A percentile compares a stretch with the other conserved stretches of the same genome.
Conservation (phyloP, 495 filamentous ascomycete genomes). For the Zalerion maritima region DNA sequence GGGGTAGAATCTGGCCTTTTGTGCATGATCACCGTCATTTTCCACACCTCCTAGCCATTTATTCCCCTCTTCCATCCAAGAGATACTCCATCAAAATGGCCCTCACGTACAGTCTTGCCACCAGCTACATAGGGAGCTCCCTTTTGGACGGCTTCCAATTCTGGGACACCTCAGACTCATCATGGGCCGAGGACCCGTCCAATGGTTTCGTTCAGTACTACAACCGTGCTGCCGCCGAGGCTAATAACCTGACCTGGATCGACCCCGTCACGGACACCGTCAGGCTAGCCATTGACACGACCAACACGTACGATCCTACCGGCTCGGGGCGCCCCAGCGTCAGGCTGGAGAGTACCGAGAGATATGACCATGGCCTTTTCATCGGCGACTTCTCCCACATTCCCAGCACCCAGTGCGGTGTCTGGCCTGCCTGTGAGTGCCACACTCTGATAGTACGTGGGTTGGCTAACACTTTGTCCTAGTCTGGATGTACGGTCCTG, state of each 20-base stretch:
- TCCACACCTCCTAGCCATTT: too few species aligned
- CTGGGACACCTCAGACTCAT: conserved; percentile 3
- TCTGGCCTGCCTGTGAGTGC: conserved; percentile 48
- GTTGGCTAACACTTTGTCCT: conserved; percentile 4
- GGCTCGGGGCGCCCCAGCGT: conserved; percentile 46
- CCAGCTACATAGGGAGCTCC: conserved; percentile 10
- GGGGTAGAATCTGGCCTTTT: too few species aligned
- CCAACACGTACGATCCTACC: conserved; percentile 16
- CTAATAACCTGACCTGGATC: conserved; percentile 31
- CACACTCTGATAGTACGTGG: neutral
- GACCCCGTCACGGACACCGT: conserved; percentile 30
- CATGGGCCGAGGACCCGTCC: conserved; percentile 35
- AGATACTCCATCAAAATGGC: conserved; percentile 8
- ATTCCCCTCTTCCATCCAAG: too few species aligned
- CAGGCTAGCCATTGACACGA: conserved; percentile 29
- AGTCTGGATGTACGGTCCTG: conserved; percentile 19
- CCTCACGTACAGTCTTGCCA: conserved; percentile 7
- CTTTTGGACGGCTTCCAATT: conserved; percentile 15
- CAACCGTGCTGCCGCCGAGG: conserved; percentile 30
- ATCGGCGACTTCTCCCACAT: conserved; percentile 56
- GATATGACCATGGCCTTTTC: conserved; percentile 48
- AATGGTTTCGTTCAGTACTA: conserved; percentile 46
- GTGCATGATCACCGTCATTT: too few species aligned
- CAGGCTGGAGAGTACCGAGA: conserved; percentile 45
- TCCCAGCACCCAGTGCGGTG: conserved; percentile 51